Percentiles rank a stretch among this genome's conserved stretches.
Evolutionary conservation across 495 filamentous ascomycete genomes (phyloP).

Genomic region (Haplographium delicatum): DNA sequence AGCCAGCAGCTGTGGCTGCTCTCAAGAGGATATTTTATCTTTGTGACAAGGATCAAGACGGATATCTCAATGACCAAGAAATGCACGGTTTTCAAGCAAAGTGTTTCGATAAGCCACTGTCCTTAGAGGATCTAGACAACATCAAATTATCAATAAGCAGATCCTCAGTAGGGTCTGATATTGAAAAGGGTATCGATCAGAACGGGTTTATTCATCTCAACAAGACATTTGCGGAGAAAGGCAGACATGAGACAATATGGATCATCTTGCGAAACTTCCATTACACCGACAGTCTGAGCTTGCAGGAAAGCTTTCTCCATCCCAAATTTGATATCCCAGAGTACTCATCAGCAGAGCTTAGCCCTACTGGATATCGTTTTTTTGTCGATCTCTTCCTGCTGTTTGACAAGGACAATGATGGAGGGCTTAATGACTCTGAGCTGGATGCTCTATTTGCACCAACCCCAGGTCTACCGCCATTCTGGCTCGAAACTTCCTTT

Average conservation of each 20-base stretch:
- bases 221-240: constrained; percentile 94
- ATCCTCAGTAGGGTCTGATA: constrained; percentile 54
- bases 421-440: constrained; percentile 81
- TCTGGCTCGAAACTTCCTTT: constrained; percentile 81
- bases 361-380: constrained; percentile 91
- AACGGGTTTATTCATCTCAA: constrained; percentile 83
- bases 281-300: constrained; percentile 87
- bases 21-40: constrained; percentile 89
- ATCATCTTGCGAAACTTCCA: constrained; percentile 92
- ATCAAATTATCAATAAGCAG: constrained; percentile 83
- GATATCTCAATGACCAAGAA: constrained; percentile 85
- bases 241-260: constrained; percentile 98
- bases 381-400: constrained; percentile 94
- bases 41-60: constrained; percentile 93
- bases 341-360: constrained; percentile 87
- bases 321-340: constrained; percentile 92
- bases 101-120: constrained; percentile 81
- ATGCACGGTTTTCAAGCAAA: constrained; percentile 85
- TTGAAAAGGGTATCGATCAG: constrained; percentile 69
- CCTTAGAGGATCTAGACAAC: constrained; percentile 71
- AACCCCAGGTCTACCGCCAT: constrained; percentile 79
- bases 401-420: constrained; percentile 96
- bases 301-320: constrained; percentile 87
- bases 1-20: constrained; percentile 81
- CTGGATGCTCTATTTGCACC: constrained; percentile 84